A percentile compares a stretch with the other conserved stretches of the same genome.
These are phyloP conservation scores for Passalora sequoiae DNA, from an alignment of 2,329 filamentous ascomycete genomes.

Conservation along the genomic window DNA sequence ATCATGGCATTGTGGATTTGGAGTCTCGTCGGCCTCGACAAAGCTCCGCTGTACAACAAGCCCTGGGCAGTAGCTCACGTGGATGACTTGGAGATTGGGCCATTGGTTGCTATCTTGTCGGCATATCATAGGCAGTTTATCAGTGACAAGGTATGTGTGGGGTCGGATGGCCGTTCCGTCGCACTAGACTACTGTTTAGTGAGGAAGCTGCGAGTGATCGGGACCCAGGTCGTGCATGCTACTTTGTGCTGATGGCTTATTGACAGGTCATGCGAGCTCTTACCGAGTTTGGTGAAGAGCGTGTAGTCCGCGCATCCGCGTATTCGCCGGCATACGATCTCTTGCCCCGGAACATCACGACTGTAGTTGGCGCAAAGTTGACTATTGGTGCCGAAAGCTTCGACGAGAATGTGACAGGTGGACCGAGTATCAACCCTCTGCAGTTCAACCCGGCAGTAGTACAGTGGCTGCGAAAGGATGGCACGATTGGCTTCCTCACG, in stretches of 20 bases:
- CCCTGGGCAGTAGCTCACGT: slow-evolving; percentile 54
- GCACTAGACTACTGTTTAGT: no score
- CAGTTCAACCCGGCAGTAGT: slow-evolving; percentile 57
- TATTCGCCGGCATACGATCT: slow-evolving; percentile 57
- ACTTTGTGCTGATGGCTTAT: background rate
- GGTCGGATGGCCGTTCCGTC: background rate
- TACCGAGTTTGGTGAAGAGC: slow-evolving; percentile 49
- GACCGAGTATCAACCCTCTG: slow-evolving; percentile 47
- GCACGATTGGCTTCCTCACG: slow-evolving; percentile 19
- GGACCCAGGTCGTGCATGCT: background rate
- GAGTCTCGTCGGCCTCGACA: slow-evolving; percentile 50
- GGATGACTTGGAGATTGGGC: slow-evolving; percentile 55
- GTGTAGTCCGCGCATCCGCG: slow-evolving; percentile 49
- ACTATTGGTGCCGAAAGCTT: slow-evolving; percentile 59
- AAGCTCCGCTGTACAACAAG: slow-evolving; percentile 35
- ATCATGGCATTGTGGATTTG: slow-evolving; percentile 57
- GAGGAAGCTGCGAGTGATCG: no score
- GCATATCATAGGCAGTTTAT: slow-evolving; percentile 47
- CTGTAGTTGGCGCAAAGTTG: slow-evolving; percentile 53
- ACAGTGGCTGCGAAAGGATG: slow-evolving; percentile 47
- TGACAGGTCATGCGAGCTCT: slow-evolving; percentile 33
- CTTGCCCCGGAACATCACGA: slow-evolving; percentile 53
- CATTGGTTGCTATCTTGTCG: slow-evolving; percentile 53
- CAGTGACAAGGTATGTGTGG: slow-evolving; percentile 32
- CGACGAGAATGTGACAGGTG: slow-evolving; percentile 53